Evolutionary conservation across 2,329 filamentous ascomycete genomes (phyloP), one percentile per base, ranked within the genome.

Genomic region (Orbilia quercus): DNA sequence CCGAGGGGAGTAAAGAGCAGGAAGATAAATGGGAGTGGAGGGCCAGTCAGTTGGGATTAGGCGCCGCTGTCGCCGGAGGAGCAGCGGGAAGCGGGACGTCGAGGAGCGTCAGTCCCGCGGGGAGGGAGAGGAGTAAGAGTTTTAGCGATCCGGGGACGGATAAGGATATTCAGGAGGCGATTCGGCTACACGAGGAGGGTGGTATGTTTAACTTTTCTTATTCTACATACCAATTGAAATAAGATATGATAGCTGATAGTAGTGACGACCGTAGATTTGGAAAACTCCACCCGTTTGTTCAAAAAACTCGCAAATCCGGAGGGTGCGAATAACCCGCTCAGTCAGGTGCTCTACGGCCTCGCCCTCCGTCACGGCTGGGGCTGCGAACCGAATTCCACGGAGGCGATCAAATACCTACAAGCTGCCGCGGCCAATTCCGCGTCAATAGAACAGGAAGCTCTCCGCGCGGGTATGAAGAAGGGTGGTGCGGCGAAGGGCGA

Each of bases 401-500:
- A 85, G 77, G 95, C 92, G 31, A 87, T 98, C 58, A 88, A 86
- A 74, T 97, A 93, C 81, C 88, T 99, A 44, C 92, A 91, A 18
- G 88, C 90, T 28, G 95, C 95, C 51, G 95, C 95, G 3, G 90
- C 91, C 47, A 97, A 96, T 81, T 92, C 92, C 22, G 95, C 94
- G 22, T 86, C 88, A 44, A 88, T 99, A 63, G 95, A 99, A 83
- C 87, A 90, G 59, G 84, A 92, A 78, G 95, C 95, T 28, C 87
- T 98, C 20, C 85, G 90, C 76, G 91, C 93, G 7, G 95, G 94
- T 14, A 87, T 96, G 81, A 95, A 92, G 82, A 96, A 95, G 81
- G 95, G 95, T 58, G 95, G 95, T 73, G 90, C 91, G 12, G 94
- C 94, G 47, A 99, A 98, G 82, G 95, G 95, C 71, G 95, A 99